A percentile compares a stretch with the other conserved stretches of the same genome.
These are phyloP conservation scores for Trichomonascaceae sp. DNA, from an alignment of 1,139 yeast species.

Conservation along the genomic window DNA sequence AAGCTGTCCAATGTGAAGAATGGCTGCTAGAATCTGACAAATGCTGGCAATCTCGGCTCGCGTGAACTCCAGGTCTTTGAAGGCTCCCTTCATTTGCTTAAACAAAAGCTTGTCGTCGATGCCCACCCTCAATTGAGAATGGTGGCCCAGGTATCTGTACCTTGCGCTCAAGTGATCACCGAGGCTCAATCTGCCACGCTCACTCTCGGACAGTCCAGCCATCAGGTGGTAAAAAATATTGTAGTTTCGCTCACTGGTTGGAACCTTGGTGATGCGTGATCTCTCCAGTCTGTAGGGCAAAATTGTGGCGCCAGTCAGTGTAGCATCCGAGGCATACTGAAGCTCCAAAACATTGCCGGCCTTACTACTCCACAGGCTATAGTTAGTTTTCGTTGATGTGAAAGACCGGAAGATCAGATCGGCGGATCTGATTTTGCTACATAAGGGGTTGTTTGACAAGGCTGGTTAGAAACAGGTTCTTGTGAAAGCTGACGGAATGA, in stretches of 20 bases:
- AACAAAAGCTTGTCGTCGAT: constrained; percentile 27
- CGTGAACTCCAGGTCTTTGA: constrained; percentile 26
- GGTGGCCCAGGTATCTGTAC: constrained; percentile 30
- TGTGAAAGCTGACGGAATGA: not conserved
- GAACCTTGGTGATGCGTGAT: constrained; percentile 28
- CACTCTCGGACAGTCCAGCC: constrained; percentile 28
- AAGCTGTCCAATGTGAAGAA: constrained; percentile 30
- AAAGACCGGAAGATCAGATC: constrained; percentile 27
- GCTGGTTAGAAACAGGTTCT: constrained; percentile 10
- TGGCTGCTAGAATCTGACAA: constrained; percentile 32
- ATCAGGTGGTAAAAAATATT: constrained; percentile 30
- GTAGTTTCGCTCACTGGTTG: constrained; percentile 31
- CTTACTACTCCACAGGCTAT: constrained; percentile 24
- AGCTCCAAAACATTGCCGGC: constrained; percentile 30
- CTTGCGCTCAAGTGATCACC: constrained; percentile 18
- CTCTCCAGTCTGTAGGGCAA: constrained; percentile 30
- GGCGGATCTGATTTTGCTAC: constrained; percentile 24
- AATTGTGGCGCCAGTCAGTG: constrained; percentile 28
- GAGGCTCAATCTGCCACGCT: constrained; percentile 26
- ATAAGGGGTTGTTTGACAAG: constrained; percentile 27
- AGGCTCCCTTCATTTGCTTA: constrained; percentile 25
- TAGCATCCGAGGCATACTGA: constrained; percentile 27
- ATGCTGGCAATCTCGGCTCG: constrained; percentile 31
- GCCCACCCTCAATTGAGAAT: constrained; percentile 27
- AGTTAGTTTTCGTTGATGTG: constrained; percentile 28